Evolutionary conservation across 345 rosid genomes (phyloP), one percentile per base, ranked within the genome.

Genomic region (Hibiscus tridactylites): DNA sequence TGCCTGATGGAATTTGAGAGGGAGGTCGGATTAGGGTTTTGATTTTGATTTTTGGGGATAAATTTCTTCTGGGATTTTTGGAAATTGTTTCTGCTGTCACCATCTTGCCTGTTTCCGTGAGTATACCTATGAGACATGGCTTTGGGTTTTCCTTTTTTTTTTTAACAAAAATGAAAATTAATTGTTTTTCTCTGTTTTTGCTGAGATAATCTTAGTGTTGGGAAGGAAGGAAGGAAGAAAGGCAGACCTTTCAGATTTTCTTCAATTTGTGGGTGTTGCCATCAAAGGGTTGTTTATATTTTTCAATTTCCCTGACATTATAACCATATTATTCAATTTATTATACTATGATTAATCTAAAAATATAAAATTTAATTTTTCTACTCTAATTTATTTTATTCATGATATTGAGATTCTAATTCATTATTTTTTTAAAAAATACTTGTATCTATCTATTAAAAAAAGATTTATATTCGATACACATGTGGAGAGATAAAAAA

Each of bases 1-100:
- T 82, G 79, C 47, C 97, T 79, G 58, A 91, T 91, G 44, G 96
- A 88, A 72, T 73, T 63, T 2, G 95, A 89, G 68, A 89, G 88
- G 12, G 85, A 78, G 64, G 82, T 80, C 16, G 86, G 85, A 46
- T 49, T 72, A 61, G 81, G 70, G 70, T 17, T 17, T 17, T 73
- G 26, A 37, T 56, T 63, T 44, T 78, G 85, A 47, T 75, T 65
- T 79, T 80, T 88, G 44, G 91, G 91, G 7, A 86, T 79, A 82
- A 87, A 82, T 72, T 84, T 85, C 53, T 77, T 79, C 6, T 82
- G 80, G 58, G 75, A 16, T 76, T 78, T 85, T 49, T 87, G 79
- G 64, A 56, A 42, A 79, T 76, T 72, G 79, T 56, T 76, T 77
- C 68, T 17, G 73, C 39, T 68, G 60, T 75, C 75, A 63, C 49